Evolutionary conservation across 2,329 filamentous ascomycete genomes (phyloP).

Genomic region (Huntiella omanensis): DNA sequence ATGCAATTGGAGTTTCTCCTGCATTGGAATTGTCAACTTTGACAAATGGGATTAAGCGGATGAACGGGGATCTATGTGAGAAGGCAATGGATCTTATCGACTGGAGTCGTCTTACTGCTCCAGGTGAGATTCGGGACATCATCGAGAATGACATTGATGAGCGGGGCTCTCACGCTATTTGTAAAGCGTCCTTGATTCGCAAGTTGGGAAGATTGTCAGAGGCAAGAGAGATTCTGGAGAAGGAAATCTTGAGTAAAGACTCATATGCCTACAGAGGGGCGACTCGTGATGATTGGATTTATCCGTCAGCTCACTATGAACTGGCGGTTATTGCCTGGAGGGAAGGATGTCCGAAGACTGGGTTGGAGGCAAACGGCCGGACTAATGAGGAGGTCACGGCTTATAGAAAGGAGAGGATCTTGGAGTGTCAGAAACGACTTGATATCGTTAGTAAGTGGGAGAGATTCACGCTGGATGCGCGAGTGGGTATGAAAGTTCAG

Average conservation of each 20-base stretch:
- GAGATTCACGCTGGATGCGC: conserved; percentile 50
- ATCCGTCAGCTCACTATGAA: conserved; percentile 68
- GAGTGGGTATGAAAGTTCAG: conserved; percentile 55
- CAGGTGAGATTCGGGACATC: conserved; percentile 18
- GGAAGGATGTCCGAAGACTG: conserved; percentile 31
- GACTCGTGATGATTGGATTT: conserved; percentile 49
- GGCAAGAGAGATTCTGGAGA: conserved; percentile 44
- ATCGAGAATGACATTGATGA: conserved; percentile 39
- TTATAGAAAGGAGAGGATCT: conserved; percentile 28
- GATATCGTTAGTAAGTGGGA: conserved; percentile 54
- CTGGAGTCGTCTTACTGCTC: conserved; percentile 42
- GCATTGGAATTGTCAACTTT: conserved; percentile 84
- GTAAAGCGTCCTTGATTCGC: conserved; percentile 46
- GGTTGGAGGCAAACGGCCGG: conserved; percentile 7
- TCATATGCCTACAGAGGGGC: conserved; percentile 38
- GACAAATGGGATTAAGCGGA: conserved; percentile 77
- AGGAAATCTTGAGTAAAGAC: conserved; percentile 43
- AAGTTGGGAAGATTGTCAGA: conserved; percentile 43
- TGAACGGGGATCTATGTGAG: conserved; percentile 47
- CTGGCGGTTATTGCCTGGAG: conserved; percentile 67
- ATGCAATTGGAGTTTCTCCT: conserved; percentile 65
- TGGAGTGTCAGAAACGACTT: conserved; percentile 45
- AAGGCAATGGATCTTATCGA: conserved; percentile 41
- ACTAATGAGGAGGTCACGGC: conserved; percentile 14
- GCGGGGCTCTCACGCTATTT: conserved; percentile 43